phyloP scores from a whole-genome alignment of 2,329 filamentous ascomycete genomes.

The Nectriaceae sp. region DNA sequence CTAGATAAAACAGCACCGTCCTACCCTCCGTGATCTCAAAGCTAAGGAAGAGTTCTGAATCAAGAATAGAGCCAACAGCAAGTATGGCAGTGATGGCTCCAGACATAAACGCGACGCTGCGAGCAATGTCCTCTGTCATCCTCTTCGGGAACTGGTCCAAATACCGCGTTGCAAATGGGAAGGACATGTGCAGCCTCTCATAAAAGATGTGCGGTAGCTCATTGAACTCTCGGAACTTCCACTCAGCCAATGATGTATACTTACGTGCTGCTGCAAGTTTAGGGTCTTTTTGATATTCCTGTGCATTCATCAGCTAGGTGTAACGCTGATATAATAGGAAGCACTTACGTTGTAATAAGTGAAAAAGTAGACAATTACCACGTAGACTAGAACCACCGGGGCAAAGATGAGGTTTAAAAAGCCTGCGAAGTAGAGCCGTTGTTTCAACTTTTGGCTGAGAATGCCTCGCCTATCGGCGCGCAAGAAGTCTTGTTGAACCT shows the following conservation, averaged over 20 bases:
- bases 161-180: slow-evolving; percentile 89
- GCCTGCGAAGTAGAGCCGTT: slow-evolving; percentile 79
- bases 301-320: slow-evolving; percentile 7
- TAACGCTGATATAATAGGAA: neutral
- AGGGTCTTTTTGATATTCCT: slow-evolving; percentile 96
- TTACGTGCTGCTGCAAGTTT: slow-evolving; percentile 78
- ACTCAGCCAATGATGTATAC: slow-evolving; percentile 91
- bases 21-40: slow-evolving; percentile 91
- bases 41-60: slow-evolving; percentile 85
- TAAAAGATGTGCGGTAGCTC: slow-evolving; percentile 91
- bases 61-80: slow-evolving; percentile 79
- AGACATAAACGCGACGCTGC: slow-evolving; percentile 84
- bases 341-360: slow-evolving; percentile 82
- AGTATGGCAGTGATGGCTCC: slow-evolving; percentile 87
- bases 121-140: slow-evolving; percentile 82
- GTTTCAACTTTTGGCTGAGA: slow-evolving; percentile 75
- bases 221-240: slow-evolving; percentile 99
- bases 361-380: slow-evolving; percentile 88
- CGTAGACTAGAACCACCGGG: slow-evolving; percentile 84
- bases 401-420: slow-evolving; percentile 84
- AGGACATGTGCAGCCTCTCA: slow-evolving; percentile 89
- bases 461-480: slow-evolving; percentile 78
- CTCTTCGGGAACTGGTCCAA: slow-evolving; percentile 96
- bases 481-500: slow-evolving; percentile 83
- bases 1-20: slow-evolving; percentile 88